A percentile compares a stretch with the other conserved stretches of the same genome.
These are phyloP conservation scores for Hydnomerulius pinastri DNA, from an alignment of 768 basidiomycete species.

Conservation along the genomic window DNA sequence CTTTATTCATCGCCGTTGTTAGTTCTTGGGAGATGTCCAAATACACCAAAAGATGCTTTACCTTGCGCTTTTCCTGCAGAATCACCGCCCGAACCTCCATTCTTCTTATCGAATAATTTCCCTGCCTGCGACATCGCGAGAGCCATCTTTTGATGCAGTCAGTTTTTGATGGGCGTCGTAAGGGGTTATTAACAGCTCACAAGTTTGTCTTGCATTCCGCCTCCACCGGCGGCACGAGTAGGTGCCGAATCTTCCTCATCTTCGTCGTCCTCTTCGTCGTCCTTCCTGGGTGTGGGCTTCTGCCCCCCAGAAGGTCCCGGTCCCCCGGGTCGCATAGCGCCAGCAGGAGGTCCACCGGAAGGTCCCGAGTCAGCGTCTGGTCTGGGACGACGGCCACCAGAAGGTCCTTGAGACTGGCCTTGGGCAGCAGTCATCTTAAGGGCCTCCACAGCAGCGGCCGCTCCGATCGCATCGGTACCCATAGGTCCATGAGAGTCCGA, in stretches of 20 bases:
- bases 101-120: slow-evolving; percentile 36
- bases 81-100: slow-evolving; percentile 11
- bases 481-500: slow-evolving; percentile 24
- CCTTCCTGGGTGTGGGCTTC: background rate
- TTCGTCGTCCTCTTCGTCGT: slow-evolving; percentile 10
- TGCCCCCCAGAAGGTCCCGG: slow-evolving; percentile 5
- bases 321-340: background rate
- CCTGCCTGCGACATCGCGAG: slow-evolving; percentile 36
- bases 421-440: slow-evolving; percentile 27
- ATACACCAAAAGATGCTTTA: background rate
- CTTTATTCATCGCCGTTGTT: slow-evolving; percentile 6
- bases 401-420: slow-evolving; percentile 4
- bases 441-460: slow-evolving; percentile 33
- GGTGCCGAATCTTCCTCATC: slow-evolving; percentile 8
- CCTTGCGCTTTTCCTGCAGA: slow-evolving; percentile 30
- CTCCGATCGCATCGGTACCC: slow-evolving; percentile 26
- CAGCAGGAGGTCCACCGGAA: slow-evolving; percentile 19
- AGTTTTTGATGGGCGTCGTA: background rate
- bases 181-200: slow-evolving; percentile 15
- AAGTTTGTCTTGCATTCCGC: slow-evolving; percentile 30
- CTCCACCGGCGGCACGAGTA: slow-evolving; percentile 13
- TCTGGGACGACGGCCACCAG: background rate
- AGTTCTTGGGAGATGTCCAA: background rate
- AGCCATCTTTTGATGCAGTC: slow-evolving; percentile 17
- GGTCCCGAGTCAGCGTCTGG: background rate